These are phyloP conservation scores for Aspergillus sp. DNA, from an alignment of 2,329 filamentous ascomycete species.

Conservation along the genomic window DNA sequence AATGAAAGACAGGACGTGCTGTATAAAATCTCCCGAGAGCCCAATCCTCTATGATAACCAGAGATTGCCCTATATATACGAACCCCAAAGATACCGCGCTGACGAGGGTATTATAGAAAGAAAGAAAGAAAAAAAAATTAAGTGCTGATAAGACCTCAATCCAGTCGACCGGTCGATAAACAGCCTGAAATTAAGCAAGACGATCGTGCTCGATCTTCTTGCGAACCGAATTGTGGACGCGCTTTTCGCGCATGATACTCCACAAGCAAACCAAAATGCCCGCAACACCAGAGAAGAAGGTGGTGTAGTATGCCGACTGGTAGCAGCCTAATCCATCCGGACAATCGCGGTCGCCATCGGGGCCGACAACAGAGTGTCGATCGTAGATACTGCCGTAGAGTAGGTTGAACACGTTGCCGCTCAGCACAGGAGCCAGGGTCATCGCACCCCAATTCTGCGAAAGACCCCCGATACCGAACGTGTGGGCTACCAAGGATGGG, in stretches of 20 bases:
- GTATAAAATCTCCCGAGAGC: not conserved
- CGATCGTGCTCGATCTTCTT: constrained; percentile 32
- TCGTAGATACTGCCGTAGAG: constrained; percentile 86
- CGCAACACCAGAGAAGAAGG: constrained; percentile 66
- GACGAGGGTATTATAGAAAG: not conserved
- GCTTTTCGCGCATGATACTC: constrained; percentile 42
- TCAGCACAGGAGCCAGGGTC: constrained; percentile 82
- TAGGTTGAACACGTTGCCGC: constrained; percentile 88
- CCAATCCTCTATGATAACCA: not conserved
- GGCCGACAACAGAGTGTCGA: constrained; percentile 66
- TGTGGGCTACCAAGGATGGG: constrained; percentile 83
- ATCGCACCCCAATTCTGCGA: constrained; percentile 97
- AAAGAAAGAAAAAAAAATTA: not conserved
- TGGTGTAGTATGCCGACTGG: constrained; percentile 73
- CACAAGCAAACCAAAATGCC: constrained; percentile 68
- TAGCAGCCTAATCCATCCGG: constrained; percentile 78
- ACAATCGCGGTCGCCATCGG: constrained; percentile 70
- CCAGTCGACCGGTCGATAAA: not conserved
- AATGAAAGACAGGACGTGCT: not conserved
- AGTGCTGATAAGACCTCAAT: not conserved
- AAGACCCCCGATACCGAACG: constrained; percentile 84
- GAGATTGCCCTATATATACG: not conserved
- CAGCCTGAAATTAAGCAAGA: constrained; percentile 24
- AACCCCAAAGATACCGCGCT: not conserved
- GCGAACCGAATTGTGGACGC: constrained; percentile 21